phyloP scores from a whole-genome alignment of 805 yeast species.

The Yamadazyma paraphyllophila region DNA sequence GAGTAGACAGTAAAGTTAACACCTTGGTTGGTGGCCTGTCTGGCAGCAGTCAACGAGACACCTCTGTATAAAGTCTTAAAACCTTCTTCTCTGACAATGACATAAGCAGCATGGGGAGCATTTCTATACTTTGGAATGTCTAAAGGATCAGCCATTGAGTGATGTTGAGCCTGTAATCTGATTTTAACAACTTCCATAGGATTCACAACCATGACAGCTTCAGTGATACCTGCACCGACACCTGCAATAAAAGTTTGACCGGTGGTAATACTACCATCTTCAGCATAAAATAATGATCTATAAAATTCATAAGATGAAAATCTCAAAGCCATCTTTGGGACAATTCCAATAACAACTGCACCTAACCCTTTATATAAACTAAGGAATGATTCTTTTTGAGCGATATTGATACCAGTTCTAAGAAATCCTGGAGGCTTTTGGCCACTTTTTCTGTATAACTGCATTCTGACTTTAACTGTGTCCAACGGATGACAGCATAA shows the following conservation, averaged over 20 bases:
- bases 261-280: conserved; percentile 67
- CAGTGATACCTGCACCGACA: conserved; percentile 96
- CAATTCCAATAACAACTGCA: conserved; percentile 95
- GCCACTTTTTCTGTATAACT: conserved; percentile 71
- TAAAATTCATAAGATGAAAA: conserved; percentile 92
- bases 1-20: conserved; percentile 96
- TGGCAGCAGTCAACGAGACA: conserved; percentile 90
- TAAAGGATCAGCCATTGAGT: conserved; percentile 81
- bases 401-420: conserved; percentile 76
- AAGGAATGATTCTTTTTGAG: conserved; percentile 73
- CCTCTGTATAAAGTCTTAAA: conserved; percentile 87
- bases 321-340: conserved; percentile 97
- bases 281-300: conserved; percentile 63
- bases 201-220: conserved; percentile 90
- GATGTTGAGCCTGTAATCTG: conserved; percentile 92
- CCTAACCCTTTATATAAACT: conserved; percentile 95
- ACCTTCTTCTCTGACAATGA: conserved; percentile 90
- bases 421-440: conserved; percentile 83
- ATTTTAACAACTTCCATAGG: conserved; percentile 98
- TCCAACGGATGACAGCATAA: conserved; percentile 97
- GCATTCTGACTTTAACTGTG: conserved; percentile 97
- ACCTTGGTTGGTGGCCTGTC: conserved; percentile 98
- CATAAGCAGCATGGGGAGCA: conserved; percentile 86
- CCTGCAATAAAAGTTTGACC: conserved; percentile 84
- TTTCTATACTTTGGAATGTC: conserved; percentile 82